Conservation (phyloP, 768 basidiomycete species). For the Kwoniella heveanensis region DNA sequence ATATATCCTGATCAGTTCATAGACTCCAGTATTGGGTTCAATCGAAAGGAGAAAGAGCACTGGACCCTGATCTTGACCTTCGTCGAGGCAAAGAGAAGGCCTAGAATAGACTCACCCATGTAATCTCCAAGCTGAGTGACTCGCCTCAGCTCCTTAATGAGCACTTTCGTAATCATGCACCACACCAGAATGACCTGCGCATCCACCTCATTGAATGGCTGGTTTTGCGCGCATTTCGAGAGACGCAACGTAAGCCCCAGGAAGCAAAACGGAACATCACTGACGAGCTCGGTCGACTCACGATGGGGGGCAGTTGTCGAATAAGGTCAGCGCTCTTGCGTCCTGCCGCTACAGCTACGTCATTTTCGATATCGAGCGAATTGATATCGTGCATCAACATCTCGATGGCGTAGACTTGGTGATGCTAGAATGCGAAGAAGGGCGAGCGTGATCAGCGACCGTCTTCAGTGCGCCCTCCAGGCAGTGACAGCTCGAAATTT, state of each 20-base stretch:
- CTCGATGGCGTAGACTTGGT: conserved; percentile 34
- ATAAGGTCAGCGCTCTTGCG: conserved; percentile 33
- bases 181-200: conserved; percentile 39
- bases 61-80: no score
- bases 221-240: no score
- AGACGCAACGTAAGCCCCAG: not conserved
- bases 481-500: no score
- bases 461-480: no score
- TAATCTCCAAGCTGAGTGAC: conserved; percentile 18
- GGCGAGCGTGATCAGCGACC: no score
- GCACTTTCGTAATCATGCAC: conserved; percentile 39
- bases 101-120: conserved; percentile 17
- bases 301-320: conserved; percentile 30
- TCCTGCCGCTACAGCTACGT: conserved; percentile 36
- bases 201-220: conserved; percentile 45
- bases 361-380: conserved; percentile 42
- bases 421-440: conserved; percentile 26
- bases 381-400: conserved; percentile 49
- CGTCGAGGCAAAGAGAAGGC: no score
- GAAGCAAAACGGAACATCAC: no score
- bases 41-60: no score
- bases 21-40: no score
- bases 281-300: conserved; percentile 16
- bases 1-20: no score
- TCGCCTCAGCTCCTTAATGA: conserved; percentile 45